Evolutionary conservation across 495 filamentous ascomycete species (phyloP).

Genomic region (Aspergillus hancockii): DNA sequence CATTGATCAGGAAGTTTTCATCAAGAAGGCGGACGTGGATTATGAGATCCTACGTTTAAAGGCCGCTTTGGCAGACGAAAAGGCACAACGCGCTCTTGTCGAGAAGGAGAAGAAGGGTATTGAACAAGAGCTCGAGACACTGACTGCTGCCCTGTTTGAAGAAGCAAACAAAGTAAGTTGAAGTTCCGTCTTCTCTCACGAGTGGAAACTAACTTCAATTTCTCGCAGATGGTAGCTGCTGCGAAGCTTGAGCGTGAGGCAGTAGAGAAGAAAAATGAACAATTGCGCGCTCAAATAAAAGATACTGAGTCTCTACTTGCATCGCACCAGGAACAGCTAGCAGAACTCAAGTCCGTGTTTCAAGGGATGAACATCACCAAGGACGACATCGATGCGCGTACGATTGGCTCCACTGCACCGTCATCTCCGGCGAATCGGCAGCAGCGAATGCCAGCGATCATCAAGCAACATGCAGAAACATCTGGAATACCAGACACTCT

Average conservation of each 20-base stretch:
- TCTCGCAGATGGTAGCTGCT: conserved; percentile 80
- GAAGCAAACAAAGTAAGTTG: conserved; percentile 79
- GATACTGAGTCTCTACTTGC: conserved; percentile 85
- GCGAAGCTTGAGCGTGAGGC: conserved; percentile 71
- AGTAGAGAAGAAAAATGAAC: conserved; percentile 75
- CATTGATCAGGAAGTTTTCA: conserved; percentile 69
- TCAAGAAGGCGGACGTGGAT: conserved; percentile 66
- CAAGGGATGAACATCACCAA: conserved; percentile 77
- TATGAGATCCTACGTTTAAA: conserved; percentile 70
- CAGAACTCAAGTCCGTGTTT: conserved; percentile 88
- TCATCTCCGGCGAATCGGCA: conserved; percentile 59
- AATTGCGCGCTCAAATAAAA: conserved; percentile 72
- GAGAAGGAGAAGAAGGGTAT: conserved; percentile 75
- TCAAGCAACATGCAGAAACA: conserved; percentile 26
- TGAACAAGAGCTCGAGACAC: conserved; percentile 80
- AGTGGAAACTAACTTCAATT: conserved; percentile 28
- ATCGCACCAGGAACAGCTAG: conserved; percentile 90
- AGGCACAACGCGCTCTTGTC: conserved; percentile 52
- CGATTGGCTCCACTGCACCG: conserved; percentile 60
- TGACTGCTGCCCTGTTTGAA: conserved; percentile 89
- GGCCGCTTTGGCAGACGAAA: conserved; percentile 65
- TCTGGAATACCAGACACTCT: conserved; percentile 16
- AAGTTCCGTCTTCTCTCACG: not conserved
- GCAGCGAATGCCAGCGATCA: conserved; percentile 17
- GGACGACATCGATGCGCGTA: conserved; percentile 64